These are phyloP conservation scores for Boletus edulis DNA, from an alignment of 768 basidiomycete species.

Conservation along the genomic window DNA sequence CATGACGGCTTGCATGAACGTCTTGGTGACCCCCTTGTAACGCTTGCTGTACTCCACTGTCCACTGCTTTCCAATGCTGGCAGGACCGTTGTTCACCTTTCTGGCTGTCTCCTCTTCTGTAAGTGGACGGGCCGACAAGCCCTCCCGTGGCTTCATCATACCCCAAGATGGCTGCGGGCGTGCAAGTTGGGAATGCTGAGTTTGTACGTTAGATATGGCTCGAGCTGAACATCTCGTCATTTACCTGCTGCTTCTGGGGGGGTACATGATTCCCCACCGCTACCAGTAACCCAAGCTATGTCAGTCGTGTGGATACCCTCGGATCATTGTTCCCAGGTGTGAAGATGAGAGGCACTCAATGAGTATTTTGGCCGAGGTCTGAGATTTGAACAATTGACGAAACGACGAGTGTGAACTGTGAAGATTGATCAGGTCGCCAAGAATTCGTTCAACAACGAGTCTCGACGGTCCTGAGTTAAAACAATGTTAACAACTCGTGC, in stretches of 20 bases:
- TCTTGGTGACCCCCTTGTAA: no score
- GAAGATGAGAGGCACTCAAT: slow-evolving; percentile 63
- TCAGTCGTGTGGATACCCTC: slow-evolving; percentile 60
- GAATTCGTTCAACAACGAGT: slow-evolving; percentile 32
- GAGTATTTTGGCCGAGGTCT: slow-evolving; percentile 65
- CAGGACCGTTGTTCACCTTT: no score
- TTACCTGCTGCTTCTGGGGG: slow-evolving; percentile 72
- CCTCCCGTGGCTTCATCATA: no score
- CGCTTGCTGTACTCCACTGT: no score
- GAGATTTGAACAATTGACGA: slow-evolving; percentile 70
- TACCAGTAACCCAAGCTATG: slow-evolving; percentile 65
- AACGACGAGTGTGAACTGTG: slow-evolving; percentile 66
- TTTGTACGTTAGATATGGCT: slow-evolving; percentile 6
- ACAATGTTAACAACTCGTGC: not conserved
- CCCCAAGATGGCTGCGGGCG: no score
- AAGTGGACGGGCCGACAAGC: no score
- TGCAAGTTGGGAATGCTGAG: no score
- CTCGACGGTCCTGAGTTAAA: slow-evolving; percentile 22
- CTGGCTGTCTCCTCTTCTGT: no score
- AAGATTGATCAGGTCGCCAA: slow-evolving; percentile 68
- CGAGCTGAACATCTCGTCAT: not conserved
- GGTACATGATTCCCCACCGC: slow-evolving; percentile 62
- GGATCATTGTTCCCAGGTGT: slow-evolving; percentile 5
- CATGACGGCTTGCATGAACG: no score
- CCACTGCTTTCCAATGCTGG: no score